Evolutionary conservation across 805 yeast species (phyloP).

Genomic region (Candida parachauliodes): DNA sequence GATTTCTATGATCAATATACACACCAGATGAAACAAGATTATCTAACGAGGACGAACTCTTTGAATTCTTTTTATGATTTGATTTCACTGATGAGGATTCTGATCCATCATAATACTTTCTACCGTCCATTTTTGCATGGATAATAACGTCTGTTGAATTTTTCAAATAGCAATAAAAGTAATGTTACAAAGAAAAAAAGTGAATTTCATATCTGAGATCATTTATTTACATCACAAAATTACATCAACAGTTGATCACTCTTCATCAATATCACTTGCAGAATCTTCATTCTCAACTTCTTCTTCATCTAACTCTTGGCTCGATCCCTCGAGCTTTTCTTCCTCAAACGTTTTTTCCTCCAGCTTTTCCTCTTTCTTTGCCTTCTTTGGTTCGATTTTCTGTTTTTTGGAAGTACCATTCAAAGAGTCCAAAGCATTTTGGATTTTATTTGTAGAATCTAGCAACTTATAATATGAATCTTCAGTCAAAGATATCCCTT

Average conservation of each 20-base stretch:
- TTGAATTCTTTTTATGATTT: background rate
- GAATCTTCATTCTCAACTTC: slow-evolving; percentile 4
- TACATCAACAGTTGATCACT: no score
- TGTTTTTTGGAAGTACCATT: slow-evolving; percentile 16
- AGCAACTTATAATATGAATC: slow-evolving; percentile 52
- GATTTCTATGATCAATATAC: slow-evolving; percentile 28
- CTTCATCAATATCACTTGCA: slow-evolving; percentile 8
- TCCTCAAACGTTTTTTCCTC: slow-evolving; percentile 7
- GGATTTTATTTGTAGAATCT: slow-evolving; percentile 44
- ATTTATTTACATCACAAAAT: background rate
- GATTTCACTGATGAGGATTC: slow-evolving; percentile 2
- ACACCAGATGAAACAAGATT: slow-evolving; percentile 11
- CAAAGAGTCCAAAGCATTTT: slow-evolving; percentile 45
- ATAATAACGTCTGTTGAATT: background rate
- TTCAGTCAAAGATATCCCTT: slow-evolving; percentile 61
- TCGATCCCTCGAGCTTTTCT: slow-evolving; percentile 6
- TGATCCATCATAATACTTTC: slow-evolving; percentile 1
- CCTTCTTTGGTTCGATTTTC: background rate
- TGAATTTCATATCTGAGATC: background rate
- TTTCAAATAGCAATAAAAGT: slow-evolving; percentile 1
- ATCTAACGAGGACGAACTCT: slow-evolving; percentile 7
- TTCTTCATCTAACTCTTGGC: slow-evolving; percentile 4
- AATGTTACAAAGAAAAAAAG: background rate
- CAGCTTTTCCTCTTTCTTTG: slow-evolving; percentile 16
- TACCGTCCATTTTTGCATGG: slow-evolving; percentile 1